These are phyloP conservation scores for Magnolia sinica DNA, from an alignment of 164 flowering plant genomes.

Conservation along the genomic window DNA sequence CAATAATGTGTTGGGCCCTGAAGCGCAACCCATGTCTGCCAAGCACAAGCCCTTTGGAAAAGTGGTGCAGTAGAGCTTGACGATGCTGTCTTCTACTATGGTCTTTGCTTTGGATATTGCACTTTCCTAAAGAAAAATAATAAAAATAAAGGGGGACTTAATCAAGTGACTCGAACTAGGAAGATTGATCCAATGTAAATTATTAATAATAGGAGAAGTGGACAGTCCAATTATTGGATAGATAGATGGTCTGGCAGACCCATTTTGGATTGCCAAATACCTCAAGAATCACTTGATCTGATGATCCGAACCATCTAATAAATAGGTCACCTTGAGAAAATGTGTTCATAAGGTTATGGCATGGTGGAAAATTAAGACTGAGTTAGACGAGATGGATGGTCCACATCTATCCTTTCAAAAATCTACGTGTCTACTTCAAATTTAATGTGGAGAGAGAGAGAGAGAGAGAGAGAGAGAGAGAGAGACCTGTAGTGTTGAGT, in stretches of 20 bases:
- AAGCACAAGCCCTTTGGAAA: constrained; percentile 15
- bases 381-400: too few species aligned
- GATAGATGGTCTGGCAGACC: not conserved
- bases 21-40: not conserved
- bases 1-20: not conserved
- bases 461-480: not conserved
- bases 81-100: constrained; percentile 34
- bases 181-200: too few species aligned
- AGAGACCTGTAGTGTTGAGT: constrained; percentile 9
- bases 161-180: not conserved
- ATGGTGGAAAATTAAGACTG: constrained; percentile 21
- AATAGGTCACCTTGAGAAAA: constrained; percentile 67
- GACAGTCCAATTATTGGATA: too few species aligned
- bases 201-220: too few species aligned
- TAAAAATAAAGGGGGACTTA: too few species aligned
- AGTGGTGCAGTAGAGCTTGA: constrained; percentile 20
- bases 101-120: constrained; percentile 14
- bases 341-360: constrained; percentile 29
- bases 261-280: constrained; percentile 25
- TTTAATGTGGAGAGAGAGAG: too few species aligned
- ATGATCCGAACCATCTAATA: constrained; percentile 34
- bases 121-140: not conserved
- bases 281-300: constrained; percentile 17
- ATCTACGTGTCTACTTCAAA: too few species aligned
- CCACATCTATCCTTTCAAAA: too few species aligned